Evolutionary conservation across 371 early-diverging fungal genomes (phyloP).

Genomic region (Mucor irregularis): DNA sequence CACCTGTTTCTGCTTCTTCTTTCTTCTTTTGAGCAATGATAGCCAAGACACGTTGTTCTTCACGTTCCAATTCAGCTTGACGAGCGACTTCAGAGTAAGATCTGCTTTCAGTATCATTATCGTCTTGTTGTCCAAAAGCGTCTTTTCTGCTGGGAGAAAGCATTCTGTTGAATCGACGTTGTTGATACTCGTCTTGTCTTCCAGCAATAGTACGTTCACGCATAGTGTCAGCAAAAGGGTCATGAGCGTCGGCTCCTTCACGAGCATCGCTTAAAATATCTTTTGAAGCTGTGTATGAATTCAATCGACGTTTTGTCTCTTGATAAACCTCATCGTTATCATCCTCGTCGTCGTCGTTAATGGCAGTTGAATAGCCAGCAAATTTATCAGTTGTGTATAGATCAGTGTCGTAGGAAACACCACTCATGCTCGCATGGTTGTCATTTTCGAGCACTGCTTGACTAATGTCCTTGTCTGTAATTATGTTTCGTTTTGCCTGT

Average conservation of each 20-base stretch:
- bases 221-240: slow-evolving; percentile 68
- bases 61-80: slow-evolving; percentile 83
- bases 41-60: slow-evolving; percentile 67
- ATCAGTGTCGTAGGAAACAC: slow-evolving; percentile 79
- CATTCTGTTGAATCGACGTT: slow-evolving; percentile 73
- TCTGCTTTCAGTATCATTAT: slow-evolving; percentile 51
- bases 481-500: slow-evolving; percentile 55
- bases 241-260: slow-evolving; percentile 60
- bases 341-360: slow-evolving; percentile 65
- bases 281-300: slow-evolving; percentile 84
- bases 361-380: slow-evolving; percentile 72
- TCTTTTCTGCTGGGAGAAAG: slow-evolving; percentile 89
- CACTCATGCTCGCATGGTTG: slow-evolving; percentile 55
- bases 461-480: slow-evolving; percentile 45
- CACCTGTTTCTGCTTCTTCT: slow-evolving; percentile 53
- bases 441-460: slow-evolving; percentile 43
- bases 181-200: slow-evolving; percentile 87
- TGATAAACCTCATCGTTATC: slow-evolving; percentile 50
- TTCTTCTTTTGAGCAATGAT: slow-evolving; percentile 77
- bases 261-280: slow-evolving; percentile 67
- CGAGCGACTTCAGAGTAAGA: slow-evolving; percentile 88
- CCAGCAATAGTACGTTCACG: slow-evolving; percentile 71
- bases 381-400: slow-evolving; percentile 74
- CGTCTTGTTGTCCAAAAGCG: slow-evolving; percentile 64
- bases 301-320: slow-evolving; percentile 51